These are phyloP conservation scores for Xylaria digitata DNA, from an alignment of 2,329 filamentous ascomycete species.

Conservation along the genomic window DNA sequence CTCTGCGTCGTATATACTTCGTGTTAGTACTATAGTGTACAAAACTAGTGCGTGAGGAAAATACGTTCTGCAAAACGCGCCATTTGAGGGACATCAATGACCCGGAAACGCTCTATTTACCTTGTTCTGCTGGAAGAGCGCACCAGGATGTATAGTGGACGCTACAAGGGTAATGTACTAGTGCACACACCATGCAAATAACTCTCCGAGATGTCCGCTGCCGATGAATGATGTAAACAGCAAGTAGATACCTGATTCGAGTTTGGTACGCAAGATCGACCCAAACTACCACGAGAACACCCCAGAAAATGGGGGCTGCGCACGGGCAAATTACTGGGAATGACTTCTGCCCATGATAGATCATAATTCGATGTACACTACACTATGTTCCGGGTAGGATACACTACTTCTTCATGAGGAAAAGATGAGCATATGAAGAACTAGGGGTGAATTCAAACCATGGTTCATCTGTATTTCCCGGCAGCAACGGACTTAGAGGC, in stretches of 20 bases:
- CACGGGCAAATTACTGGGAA: too few relatives aligned
- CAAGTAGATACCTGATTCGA: background rate
- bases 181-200: slow-evolving; percentile 9
- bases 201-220: slow-evolving; percentile 22
- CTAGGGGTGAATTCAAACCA: too few relatives aligned
- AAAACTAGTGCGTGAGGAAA: background rate
- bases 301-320: too few relatives aligned
- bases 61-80: background rate
- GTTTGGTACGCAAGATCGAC: background rate
- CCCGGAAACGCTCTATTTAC: slow-evolving; percentile 12
- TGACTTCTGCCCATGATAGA: too few relatives aligned
- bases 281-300: background rate
- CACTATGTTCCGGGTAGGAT: background rate
- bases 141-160: slow-evolving; percentile 6
- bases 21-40: too few relatives aligned
- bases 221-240: background rate
- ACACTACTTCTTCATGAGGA: background rate
- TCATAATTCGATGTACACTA: too few relatives aligned
- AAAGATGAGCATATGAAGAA: background rate
- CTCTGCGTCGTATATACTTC: background rate
- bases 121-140: background rate
- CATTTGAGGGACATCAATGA: background rate
- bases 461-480: too few relatives aligned
- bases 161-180: background rate
- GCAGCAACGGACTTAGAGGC: background rate